A percentile compares a stretch with the other conserved stretches of the same genome.
phyloP scores from a whole-genome alignment of 148 eudicot species.

The Mesembryanthemum crystallinum region DNA sequence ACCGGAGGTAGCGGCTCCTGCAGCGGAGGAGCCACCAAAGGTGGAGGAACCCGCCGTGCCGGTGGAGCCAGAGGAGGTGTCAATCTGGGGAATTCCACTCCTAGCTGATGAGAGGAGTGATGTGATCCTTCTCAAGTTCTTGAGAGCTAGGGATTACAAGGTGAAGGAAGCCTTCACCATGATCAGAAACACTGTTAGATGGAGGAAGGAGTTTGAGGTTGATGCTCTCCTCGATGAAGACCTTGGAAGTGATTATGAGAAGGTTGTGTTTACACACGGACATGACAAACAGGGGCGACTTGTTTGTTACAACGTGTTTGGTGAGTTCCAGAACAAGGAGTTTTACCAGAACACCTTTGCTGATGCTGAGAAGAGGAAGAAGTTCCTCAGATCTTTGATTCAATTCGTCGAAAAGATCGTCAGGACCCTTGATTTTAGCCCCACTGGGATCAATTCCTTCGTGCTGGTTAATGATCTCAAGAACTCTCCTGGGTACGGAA shows the following conservation, averaged over 20 bases:
- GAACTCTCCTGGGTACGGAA: conserved; percentile 67
- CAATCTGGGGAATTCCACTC: conserved; percentile 62
- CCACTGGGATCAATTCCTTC: conserved; percentile 53
- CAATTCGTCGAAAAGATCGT: conserved; percentile 59
- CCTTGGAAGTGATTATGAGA: conserved; percentile 45
- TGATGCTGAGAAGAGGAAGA: conserved; percentile 62
- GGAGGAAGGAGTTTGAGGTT: conserved; percentile 63
- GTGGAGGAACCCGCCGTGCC: conserved; percentile 29
- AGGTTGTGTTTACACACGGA: conserved; percentile 61
- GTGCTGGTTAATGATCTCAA: conserved; percentile 68
- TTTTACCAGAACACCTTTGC: conserved; percentile 54
- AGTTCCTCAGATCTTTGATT: conserved; percentile 55
- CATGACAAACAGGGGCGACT: conserved; percentile 57
- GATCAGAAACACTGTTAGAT: conserved; percentile 51
- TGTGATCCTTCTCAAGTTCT: conserved; percentile 55
- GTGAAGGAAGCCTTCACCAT: conserved; percentile 66
- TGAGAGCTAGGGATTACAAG: conserved; percentile 65
- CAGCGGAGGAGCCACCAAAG: conserved; percentile 20
- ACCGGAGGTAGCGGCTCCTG: conserved; percentile 20
- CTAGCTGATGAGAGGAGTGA: conserved; percentile 50
- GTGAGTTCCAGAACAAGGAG: conserved; percentile 63
- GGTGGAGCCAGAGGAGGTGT: conserved; percentile 49
- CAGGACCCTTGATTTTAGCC: conserved; percentile 64
- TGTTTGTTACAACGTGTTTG: conserved; percentile 62
- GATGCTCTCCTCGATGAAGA: conserved; percentile 50